phyloP scores from a whole-genome alignment of 352 stramenopile species.

The Phytophthora nicotianae region DNA sequence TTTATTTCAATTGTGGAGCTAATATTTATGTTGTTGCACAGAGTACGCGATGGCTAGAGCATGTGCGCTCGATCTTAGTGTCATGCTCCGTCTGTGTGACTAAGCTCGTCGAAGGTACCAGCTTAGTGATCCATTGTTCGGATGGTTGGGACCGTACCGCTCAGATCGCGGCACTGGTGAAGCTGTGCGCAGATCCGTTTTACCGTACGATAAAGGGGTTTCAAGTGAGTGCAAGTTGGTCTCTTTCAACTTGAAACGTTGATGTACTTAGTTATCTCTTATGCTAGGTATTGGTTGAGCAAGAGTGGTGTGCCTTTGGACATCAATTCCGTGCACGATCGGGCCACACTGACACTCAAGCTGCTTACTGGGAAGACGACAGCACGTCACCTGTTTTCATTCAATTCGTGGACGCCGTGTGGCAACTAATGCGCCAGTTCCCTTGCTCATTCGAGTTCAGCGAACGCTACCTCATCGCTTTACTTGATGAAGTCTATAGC shows the following conservation, averaged over 20 bases:
- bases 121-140: conserved; percentile 98
- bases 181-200: conserved; percentile 97
- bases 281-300: conserved; percentile 93
- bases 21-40: conserved; percentile 17
- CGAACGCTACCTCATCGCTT: conserved; percentile 88
- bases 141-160: conserved; percentile 99
- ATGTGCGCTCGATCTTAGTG: conserved; percentile 77
- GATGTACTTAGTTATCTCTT: background rate
- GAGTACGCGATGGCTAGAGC: conserved; percentile 83
- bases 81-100: conserved; percentile 94
- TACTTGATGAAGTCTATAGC: conserved; percentile 96
- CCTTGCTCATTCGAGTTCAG: conserved; percentile 99
- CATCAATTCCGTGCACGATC: conserved; percentile 97
- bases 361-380: conserved; percentile 93
- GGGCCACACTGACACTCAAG: conserved; percentile 59
- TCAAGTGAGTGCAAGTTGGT: conserved; percentile 39
- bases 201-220: conserved; percentile 98
- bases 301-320: conserved; percentile 99
- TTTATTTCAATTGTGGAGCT: conserved; percentile 4
- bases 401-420: conserved; percentile 99
- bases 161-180: conserved; percentile 94
- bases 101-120: conserved; percentile 88
- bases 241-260: background rate
- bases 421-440: conserved; percentile 96
- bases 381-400: conserved; percentile 98